These are phyloP conservation scores for Populus deltoides DNA, from an alignment of 345 rosid genomes.

Conservation along the genomic window DNA sequence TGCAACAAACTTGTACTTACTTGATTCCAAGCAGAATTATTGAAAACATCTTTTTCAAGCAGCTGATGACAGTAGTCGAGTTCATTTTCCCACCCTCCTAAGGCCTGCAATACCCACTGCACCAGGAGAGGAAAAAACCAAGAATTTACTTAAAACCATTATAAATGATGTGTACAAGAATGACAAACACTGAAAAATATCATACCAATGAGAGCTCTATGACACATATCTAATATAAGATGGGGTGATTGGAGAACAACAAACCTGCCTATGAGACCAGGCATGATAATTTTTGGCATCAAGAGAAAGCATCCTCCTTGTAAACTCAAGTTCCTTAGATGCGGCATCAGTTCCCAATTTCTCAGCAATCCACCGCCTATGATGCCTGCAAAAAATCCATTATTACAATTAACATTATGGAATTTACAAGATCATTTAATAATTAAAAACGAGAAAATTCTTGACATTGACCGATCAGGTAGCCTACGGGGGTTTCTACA, in stretches of 20 bases:
- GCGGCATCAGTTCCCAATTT: conserved; percentile 66
- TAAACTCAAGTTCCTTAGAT: conserved; percentile 63
- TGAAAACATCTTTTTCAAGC: conserved; percentile 72
- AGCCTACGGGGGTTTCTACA: not conserved
- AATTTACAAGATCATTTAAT: not conserved
- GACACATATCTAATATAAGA: not conserved
- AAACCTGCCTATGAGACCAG: conserved; percentile 97
- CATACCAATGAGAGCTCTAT: not conserved
- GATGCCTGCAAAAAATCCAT: conserved; percentile 61
- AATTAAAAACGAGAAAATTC: not conserved
- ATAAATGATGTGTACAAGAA: not conserved
- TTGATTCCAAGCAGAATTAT: conserved; percentile 99
- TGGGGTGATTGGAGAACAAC: conserved; percentile 10
- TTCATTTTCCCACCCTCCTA: conserved; percentile 95
- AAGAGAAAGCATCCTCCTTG: conserved; percentile 47
- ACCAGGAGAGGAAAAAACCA: conserved; percentile 5
- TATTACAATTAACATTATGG: not conserved
- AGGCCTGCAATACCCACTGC: conserved; percentile 75
- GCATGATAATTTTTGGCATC: conserved; percentile 93
- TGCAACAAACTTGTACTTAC: conserved; percentile 21
- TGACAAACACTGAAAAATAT: not conserved
- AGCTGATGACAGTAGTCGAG: conserved; percentile 71
- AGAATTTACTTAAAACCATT: not conserved
- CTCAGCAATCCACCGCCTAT: conserved; percentile 92
- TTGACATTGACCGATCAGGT: not conserved